Conservation (phyloP, 2,329 filamentous ascomycete species). For the Calonectria henricotiae region DNA sequence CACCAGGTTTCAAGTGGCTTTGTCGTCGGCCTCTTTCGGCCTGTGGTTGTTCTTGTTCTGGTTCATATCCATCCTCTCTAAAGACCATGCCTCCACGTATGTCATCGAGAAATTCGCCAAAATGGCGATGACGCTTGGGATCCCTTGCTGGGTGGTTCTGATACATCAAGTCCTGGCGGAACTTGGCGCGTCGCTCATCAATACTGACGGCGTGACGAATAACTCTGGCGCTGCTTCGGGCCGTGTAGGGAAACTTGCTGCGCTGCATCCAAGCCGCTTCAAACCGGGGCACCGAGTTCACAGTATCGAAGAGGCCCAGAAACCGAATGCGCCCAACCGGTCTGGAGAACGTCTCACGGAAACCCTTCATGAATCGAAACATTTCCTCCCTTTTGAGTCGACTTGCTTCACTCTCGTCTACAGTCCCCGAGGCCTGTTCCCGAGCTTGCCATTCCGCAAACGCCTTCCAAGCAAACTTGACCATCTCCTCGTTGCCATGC, state of each 20-base stretch:
- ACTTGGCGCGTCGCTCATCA: slow-evolving; percentile 81
- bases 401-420: slow-evolving; percentile 62
- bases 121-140: slow-evolving; percentile 44
- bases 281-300: slow-evolving; percentile 85
- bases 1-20: slow-evolving; percentile 40
- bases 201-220: slow-evolving; percentile 81
- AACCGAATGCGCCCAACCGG: slow-evolving; percentile 83
- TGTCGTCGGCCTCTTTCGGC: slow-evolving; percentile 42
- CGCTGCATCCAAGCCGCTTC: slow-evolving; percentile 85
- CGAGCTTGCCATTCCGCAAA: slow-evolving; percentile 82
- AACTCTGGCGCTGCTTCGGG: slow-evolving; percentile 71
- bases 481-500: slow-evolving; percentile 89
- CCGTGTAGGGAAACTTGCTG: slow-evolving; percentile 82
- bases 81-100: slow-evolving; percentile 36
- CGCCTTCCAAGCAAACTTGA: slow-evolving; percentile 87
- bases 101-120: slow-evolving; percentile 50
- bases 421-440: slow-evolving; percentile 61
- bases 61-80: slow-evolving; percentile 14
- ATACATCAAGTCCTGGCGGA: slow-evolving; percentile 79
- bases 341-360: slow-evolving; percentile 85
- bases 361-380: slow-evolving; percentile 83
- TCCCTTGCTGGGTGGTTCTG: slow-evolving; percentile 57
- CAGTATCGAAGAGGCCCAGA: slow-evolving; percentile 86
- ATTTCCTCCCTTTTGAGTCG: slow-evolving; percentile 68
- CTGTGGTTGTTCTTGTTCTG: background rate